Conservation (phyloP, 2,329 filamentous ascomycete genomes). For the Colletotrichum liaoningense region DNA sequence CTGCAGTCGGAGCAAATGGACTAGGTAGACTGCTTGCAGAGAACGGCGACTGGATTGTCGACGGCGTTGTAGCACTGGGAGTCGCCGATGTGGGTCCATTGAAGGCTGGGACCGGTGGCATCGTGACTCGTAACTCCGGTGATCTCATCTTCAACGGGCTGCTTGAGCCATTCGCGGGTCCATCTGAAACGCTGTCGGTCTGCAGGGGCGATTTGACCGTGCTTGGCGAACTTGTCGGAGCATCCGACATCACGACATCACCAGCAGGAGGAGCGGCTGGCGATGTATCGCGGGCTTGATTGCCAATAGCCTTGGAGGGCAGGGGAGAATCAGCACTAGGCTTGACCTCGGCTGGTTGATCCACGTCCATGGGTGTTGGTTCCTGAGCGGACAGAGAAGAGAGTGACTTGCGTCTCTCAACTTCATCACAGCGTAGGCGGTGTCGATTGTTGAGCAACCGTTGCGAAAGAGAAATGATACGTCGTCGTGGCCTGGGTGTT, state of each 20-base stretch:
- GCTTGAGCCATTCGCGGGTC: constrained; percentile 30
- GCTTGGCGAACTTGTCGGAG: constrained; percentile 42
- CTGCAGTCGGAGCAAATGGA: constrained; percentile 54
- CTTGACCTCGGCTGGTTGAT: constrained; percentile 50
- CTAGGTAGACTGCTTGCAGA: constrained; percentile 52
- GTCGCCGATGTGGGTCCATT: constrained; percentile 50
- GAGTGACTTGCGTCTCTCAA: constrained; percentile 45
- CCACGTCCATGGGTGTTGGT: constrained; percentile 52
- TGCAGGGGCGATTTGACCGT: constrained; percentile 23
- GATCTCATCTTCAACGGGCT: constrained; percentile 38
- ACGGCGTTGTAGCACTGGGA: constrained; percentile 56
- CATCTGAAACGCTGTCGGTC: background rate
- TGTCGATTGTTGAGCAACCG: constrained; percentile 63
- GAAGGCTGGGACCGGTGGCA: constrained; percentile 67
- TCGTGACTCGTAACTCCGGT: constrained; percentile 63
- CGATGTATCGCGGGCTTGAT: constrained; percentile 24
- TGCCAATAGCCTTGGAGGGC: constrained; percentile 34
- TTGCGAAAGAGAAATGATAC: constrained; percentile 64
- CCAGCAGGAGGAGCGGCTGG: constrained; percentile 15
- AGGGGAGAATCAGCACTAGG: constrained; percentile 26
- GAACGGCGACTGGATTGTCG: constrained; percentile 63
- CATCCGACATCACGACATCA: constrained; percentile 47
- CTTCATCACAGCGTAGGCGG: constrained; percentile 54
- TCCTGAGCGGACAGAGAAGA: constrained; percentile 42
- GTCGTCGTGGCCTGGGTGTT: constrained; percentile 55